phyloP scores from a whole-genome alignment of 805 yeast species.

The Ogataea nitratoaversa region DNA sequence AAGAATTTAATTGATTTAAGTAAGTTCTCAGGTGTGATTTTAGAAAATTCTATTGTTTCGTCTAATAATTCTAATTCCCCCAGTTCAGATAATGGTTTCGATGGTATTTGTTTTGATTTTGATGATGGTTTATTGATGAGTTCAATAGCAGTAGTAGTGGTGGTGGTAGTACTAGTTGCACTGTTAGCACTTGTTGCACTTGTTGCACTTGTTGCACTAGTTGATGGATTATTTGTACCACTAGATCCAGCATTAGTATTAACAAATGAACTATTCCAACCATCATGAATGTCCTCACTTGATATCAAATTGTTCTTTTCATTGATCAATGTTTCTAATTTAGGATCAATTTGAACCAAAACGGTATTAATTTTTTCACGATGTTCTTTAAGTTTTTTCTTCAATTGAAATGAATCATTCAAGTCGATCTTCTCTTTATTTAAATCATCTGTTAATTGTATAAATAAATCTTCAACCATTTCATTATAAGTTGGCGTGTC shows the following conservation, averaged over 20 bases:
- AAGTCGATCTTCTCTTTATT: slow-evolving; percentile 45
- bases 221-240: slow-evolving; percentile 19
- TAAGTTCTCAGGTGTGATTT: slow-evolving; percentile 47
- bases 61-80: slow-evolving; percentile 55
- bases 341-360: slow-evolving; percentile 57
- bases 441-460: slow-evolving; percentile 66
- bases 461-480: slow-evolving; percentile 85
- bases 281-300: slow-evolving; percentile 87
- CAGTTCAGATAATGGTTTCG: slow-evolving; percentile 31
- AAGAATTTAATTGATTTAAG: slow-evolving; percentile 49
- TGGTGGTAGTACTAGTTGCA: slow-evolving; percentile 25
- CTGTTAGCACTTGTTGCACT: slow-evolving; percentile 17
- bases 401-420: slow-evolving; percentile 32
- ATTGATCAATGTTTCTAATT: slow-evolving; percentile 59
- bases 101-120: slow-evolving; percentile 19
- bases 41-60: slow-evolving; percentile 63
- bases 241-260: neutral
- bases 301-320: slow-evolving; percentile 77
- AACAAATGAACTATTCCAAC: slow-evolving; percentile 75
- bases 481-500: slow-evolving; percentile 71
- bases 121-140: slow-evolving; percentile 28
- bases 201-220: slow-evolving; percentile 11
- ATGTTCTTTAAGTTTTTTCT: slow-evolving; percentile 52
- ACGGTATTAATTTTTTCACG: slow-evolving; percentile 66
- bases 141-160: slow-evolving; percentile 15